Percentiles rank a stretch among this genome's conserved stretches.
These are phyloP conservation scores for Anthracocystis setariae DNA, from an alignment of 1,284 basidiomycete species.

Conservation along the genomic window DNA sequence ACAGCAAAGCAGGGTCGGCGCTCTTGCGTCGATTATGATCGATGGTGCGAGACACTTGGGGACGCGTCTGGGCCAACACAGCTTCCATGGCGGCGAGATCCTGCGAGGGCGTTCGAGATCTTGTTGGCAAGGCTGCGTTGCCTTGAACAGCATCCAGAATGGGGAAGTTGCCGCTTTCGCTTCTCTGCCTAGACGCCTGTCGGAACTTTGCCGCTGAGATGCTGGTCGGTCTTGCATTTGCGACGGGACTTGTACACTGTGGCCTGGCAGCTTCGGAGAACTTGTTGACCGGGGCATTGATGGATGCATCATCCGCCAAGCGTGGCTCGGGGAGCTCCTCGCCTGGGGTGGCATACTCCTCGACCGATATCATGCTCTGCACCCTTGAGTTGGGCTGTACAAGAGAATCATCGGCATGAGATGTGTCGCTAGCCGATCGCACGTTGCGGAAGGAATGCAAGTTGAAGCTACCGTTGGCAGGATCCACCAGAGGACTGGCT, in stretches of 20 bases:
- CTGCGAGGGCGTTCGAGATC: conserved; percentile 45
- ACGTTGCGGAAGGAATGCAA: conserved; percentile 52
- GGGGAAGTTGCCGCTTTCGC: conserved; percentile 34
- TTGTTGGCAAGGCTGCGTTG: conserved; percentile 20
- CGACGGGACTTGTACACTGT: conserved; percentile 28
- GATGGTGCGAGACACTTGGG: conserved; percentile 1
- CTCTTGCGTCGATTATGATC: conserved; percentile 29
- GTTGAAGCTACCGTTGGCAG: conserved; percentile 30
- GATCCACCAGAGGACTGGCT: conserved; percentile 15
- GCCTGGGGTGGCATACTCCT: conserved; percentile 45
- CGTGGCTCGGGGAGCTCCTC: conserved; percentile 42
- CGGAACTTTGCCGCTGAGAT: conserved; percentile 51
- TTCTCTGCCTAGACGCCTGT: conserved; percentile 39
- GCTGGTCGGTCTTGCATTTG: conserved; percentile 30
- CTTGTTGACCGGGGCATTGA: background rate
- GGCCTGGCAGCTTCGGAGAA: conserved; percentile 8
- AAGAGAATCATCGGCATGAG: conserved; percentile 16
- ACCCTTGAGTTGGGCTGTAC: conserved; percentile 25
- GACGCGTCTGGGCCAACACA: conserved; percentile 25
- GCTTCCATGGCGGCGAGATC: conserved; percentile 46
- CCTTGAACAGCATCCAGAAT: conserved; percentile 27
- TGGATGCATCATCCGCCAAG: conserved; percentile 10
- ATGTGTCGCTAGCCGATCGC: conserved; percentile 40
- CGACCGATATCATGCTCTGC: conserved; percentile 42
- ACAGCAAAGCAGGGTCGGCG: conserved; percentile 5